Conservation (phyloP, 257 asterid species). For the Catharanthus roseus region DNA sequence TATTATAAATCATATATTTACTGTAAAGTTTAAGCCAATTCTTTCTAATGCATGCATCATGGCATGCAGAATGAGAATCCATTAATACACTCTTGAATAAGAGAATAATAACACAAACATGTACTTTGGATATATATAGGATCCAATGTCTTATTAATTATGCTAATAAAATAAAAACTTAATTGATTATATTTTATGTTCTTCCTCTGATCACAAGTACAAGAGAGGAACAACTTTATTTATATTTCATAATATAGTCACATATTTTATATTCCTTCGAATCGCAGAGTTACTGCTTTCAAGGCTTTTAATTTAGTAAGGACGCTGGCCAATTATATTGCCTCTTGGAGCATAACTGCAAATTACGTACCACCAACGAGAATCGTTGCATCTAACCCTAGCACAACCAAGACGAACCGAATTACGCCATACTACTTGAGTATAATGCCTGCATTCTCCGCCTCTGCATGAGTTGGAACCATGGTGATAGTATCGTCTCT, state of each 20-base stretch:
- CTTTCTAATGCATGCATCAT: too few relatives aligned
- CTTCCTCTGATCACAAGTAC: neutral
- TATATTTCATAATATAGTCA: neutral
- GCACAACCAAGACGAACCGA: conserved; percentile 21
- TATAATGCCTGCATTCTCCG: conserved; percentile 23
- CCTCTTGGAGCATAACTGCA: conserved; percentile 25
- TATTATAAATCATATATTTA: too few relatives aligned
- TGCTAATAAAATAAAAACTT: neutral
- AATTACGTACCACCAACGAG: conserved; percentile 15
- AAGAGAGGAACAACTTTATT: neutral
- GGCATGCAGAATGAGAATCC: too few relatives aligned
- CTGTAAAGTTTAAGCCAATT: too few relatives aligned
- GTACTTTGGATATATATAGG: too few relatives aligned
- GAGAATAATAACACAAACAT: too few relatives aligned
- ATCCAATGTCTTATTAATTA: too few relatives aligned
- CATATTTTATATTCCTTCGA: too few relatives aligned
- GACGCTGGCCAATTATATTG: conserved; percentile 14
- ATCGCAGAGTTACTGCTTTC: too few relatives aligned
- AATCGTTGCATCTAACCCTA: conserved; percentile 11
- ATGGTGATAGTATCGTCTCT: conserved; percentile 24
- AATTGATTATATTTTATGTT: neutral
- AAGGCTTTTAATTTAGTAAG: neutral
- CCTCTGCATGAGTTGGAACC: conserved; percentile 25
- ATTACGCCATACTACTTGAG: conserved; percentile 22
- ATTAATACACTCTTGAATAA: too few relatives aligned